Evolutionary conservation across 139 green algal genomes (phyloP).

Genomic region (Chlorella sp.): DNA sequence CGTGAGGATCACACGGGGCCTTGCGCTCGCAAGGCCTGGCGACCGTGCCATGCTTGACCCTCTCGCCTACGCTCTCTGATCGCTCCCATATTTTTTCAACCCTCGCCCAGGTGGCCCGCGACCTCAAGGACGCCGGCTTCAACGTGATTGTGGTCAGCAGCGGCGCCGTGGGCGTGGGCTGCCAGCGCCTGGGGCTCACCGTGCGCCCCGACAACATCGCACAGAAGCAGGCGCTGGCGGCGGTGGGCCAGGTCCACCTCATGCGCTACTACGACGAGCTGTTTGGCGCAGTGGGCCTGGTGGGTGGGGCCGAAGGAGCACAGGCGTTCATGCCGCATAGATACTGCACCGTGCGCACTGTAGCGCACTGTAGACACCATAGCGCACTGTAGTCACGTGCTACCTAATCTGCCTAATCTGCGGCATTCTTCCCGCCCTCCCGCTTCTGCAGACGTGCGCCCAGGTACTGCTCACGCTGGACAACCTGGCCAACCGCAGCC

Average conservation of each 20-base stretch:
- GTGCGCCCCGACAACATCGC: slow-evolving; percentile 63
- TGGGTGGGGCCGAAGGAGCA: slow-evolving; percentile 43
- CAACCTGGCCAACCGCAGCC: slow-evolving; percentile 80
- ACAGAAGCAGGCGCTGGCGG: slow-evolving; percentile 86
- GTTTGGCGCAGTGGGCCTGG: slow-evolving; percentile 77
- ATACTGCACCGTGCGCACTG: no score
- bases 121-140: slow-evolving; percentile 65
- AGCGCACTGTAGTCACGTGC: no score
- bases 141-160: slow-evolving; percentile 85
- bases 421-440: background rate
- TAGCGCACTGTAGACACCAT: no score
- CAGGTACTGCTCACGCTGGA: slow-evolving; percentile 94
- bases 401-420: background rate
- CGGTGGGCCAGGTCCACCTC: slow-evolving; percentile 86
- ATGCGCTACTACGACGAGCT: slow-evolving; percentile 96
- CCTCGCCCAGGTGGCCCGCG: no score
- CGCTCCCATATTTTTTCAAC: no score
- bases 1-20: slow-evolving; percentile 38
- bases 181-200: slow-evolving; percentile 73
- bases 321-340: no score
- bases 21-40: no score
- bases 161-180: slow-evolving; percentile 89
- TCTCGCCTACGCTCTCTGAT: no score
- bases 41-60: no score
- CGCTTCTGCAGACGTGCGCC: slow-evolving; percentile 65